Base-by-base conservation (phyloP, 192 early-diverging fungal genomes). In the Cladochytrium replicatum region DNA sequence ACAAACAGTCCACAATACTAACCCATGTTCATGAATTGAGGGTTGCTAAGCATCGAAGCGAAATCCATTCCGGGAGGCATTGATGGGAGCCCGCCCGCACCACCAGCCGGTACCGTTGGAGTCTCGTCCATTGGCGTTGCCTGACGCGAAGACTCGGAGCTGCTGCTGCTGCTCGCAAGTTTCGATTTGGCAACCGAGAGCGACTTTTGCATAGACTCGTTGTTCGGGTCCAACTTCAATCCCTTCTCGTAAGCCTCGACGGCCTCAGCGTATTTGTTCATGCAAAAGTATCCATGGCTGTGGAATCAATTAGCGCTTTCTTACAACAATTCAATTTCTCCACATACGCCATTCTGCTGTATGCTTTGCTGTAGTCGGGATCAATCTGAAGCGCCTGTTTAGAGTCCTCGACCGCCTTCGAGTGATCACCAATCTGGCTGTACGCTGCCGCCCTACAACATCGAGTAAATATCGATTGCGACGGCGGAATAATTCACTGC, bases 21-120 rank as follows among this genome's bases (percentile, higher is more conserved):
- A 64, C 54, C 95, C 92, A 96, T 96, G 58, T 68, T 73, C 92
- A 96, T 96, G 49, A 99, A 70, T 22, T 82, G 83, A 17, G 95
- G 95, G 78, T 99, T 93, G 63, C 62, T 89, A 80, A 94, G 69
- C 69, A 96, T 71, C 40, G 84, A 69, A 8, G 69, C 80, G 48
- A 89, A 64, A 60, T 92, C 88, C 67, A 87, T 71, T 32, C 83
- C 83, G 25, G 83, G 80, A 9, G 75, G 54, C 26, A 53, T 66
- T 26, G 44, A 48, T 5, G 30, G 45, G 32, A 49, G 29, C 2
- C 80, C 86, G 59, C 74, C 77, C 11, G 69, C 74, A 22, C 76
- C 69, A 55, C 38, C 67, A 3, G 51, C 40, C 2, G 57, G 6
- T n/a, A n/a, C n/a, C n/a, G n/a, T n/a, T n/a, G n/a, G n/a, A n/a